Evolutionary conservation across 75 land plant genomes (phyloP), one percentile per base, ranked within the genome.

Genomic region (Pinus tabuliformis): DNA sequence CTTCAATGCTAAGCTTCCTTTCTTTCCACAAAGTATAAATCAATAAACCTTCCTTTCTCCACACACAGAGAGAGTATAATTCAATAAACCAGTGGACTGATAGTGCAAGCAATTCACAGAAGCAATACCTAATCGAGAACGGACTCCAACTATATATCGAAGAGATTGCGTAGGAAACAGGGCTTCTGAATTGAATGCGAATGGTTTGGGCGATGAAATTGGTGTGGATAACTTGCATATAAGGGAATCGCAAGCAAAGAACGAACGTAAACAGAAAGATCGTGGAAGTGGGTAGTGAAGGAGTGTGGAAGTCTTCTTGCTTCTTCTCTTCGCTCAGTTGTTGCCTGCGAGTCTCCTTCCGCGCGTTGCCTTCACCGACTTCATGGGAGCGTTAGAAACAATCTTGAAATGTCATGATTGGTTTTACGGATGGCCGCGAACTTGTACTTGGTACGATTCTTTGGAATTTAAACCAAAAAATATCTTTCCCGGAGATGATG

Each of bases 301-400:
- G 54, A 9, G 52, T 68, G 71, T 68, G 72, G 52, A 68, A 68
- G 72, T 42, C 12, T 37, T 39, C 54, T 17, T 33, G 45, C 20
- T 22, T 3, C 12, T 49, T 49, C 54, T 11, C 54, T 49, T 62
- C 14, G 7, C 37, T 17, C 12, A 6, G 3, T 3, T 14, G 39
- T 68, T n/a, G 72, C 54, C n/a, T 68, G 49, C 71, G 3, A 66
- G 37, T 39, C 49, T 66, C 20, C 72, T 68, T 68, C 72, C 72
- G 17, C 21, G 49, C 72, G 21, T n/a, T 68, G 72, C 11, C 54
- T 11, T 49, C 12, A 2, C 72, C 42, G 8, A 13, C 54, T n/a
- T 21, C 6, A 7, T 20, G 11, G 0, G 52, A 49, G 1, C 9
- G 9, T 1, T 8, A 49, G 8, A 9, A 8, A 49, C 0, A 5